Base-by-base conservation (phyloP, 2,329 filamentous ascomycete species). In the Ophiostoma australiae region DNA sequence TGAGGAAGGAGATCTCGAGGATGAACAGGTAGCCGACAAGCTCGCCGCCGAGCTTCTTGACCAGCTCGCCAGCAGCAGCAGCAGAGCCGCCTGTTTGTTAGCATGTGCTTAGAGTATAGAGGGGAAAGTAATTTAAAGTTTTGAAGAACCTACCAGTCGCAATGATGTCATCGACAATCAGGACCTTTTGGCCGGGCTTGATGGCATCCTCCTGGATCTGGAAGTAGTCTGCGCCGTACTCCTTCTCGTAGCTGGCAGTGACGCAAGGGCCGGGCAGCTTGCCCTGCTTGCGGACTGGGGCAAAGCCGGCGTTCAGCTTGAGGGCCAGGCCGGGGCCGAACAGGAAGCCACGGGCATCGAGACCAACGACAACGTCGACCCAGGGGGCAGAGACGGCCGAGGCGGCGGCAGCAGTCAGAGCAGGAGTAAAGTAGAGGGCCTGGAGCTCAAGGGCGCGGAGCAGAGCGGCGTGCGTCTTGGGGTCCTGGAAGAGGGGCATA, bases 161-260 rank as follows among this genome's bases (percentile, higher is more conserved):
- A 83, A 99, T 98, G 78, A 99, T 97, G 80, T 99, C 95, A 81
- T 99, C 95, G 41, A 99, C 93, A 75, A 99, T 87, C 73, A 99
- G 84, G 72, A 97, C 94, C 80, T 90, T 94, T 83, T 97, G 92
- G 48, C 94, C 94, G 69, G 88, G 85, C 82, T 91, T 90, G 77
- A 99, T 90, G 65, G 90, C 90, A 80, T 91, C 93, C 75, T 87
- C 84, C 84, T 99, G 95, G 84, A 99, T 96, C 86, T 98, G 92
- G 84, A 99, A 98, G 79, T 90, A 90, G 80, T 99, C 95, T 81
- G 89, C 86, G 74, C 95, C 95, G 78, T 99, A 99, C 82, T 99
- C 95, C 86, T 99, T 99, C 81, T 93, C 84, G 81, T 93, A 99
- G 76, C 86, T 86, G 75, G 93, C 93, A 71, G 92, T 96, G 78